Base-by-base conservation (phyloP, 441 rosid genomes). In the Codiaeum variegatum region DNA sequence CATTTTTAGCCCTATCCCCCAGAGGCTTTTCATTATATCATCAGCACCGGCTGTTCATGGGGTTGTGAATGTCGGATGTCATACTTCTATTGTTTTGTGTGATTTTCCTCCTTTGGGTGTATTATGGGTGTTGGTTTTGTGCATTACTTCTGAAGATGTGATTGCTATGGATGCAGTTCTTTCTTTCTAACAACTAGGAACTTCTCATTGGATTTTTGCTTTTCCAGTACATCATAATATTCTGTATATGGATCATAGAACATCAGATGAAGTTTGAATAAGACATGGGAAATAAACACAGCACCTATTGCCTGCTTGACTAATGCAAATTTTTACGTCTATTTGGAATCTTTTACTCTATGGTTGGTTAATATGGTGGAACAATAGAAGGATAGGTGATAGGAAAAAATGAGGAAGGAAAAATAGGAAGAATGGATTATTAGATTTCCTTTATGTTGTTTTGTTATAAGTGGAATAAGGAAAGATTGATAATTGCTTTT, bases 151-250 rank as follows among this genome's bases (percentile, higher is more conserved):
- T 40, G 36, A 56, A 12, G 52, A 69, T 59, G 34, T 38, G 63
- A 69, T 11, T 69, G 23, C 46, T 69, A 12, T 64, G 23, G 75
- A 23, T 72, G 31, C n/a, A 18, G 32, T 34, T 16, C 60, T 32
- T 71, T 36, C 44, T 55, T 65, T 32, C 9, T 36, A 2, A 49
- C 32, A 10, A 21, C 55, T 70, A 4, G 19, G 21, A 13, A 24
- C n/a, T 24, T 65, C 18, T 11, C 38, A 23, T 65, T 59, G 36
- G 32, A 9, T 59, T 59, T 24, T 65, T 44, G n/a, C 12, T 24
- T 15, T 65, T 24, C 62, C 13, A 2, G 36, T 28, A 69, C 12
- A 36, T 0, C 62, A 36, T 36, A 54, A 54, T 54, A 69, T 54
- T 69, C 24, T 56, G 62, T 18, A 10, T 24, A 24, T 56, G 64